Evolutionary conservation across 2,329 filamentous ascomycete species (phyloP).

Genomic region (Thelonectria olida): DNA sequence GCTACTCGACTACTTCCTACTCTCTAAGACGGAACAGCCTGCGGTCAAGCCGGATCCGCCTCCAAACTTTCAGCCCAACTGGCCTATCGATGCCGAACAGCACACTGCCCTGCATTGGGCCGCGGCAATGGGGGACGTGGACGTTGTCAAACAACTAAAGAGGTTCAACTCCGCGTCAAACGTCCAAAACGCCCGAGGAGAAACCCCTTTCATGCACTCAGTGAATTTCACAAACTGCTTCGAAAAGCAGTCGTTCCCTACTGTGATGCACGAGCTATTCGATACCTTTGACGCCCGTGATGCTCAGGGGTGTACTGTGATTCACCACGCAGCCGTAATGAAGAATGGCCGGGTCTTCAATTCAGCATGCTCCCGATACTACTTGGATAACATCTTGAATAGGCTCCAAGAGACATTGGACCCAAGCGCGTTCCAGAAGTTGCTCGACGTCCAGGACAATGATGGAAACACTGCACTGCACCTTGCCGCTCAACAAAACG

Average conservation of each 20-base stretch:
- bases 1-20: conserved; percentile 94
- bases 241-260: conserved; percentile 90
- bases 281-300: conserved; percentile 84
- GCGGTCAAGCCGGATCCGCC: conserved; percentile 81
- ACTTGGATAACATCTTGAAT: conserved; percentile 90
- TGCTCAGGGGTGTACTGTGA: conserved; percentile 83
- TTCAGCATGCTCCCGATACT: conserved; percentile 90
- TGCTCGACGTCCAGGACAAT: conserved; percentile 84
- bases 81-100: conserved; percentile 90
- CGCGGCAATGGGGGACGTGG: conserved; percentile 94
- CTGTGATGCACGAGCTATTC: conserved; percentile 83
- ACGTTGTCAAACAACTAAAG: conserved; percentile 88
- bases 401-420: conserved; percentile 83
- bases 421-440: conserved; percentile 76
- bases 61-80: conserved; percentile 85
- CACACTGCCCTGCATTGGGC: conserved; percentile 98
- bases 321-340: conserved; percentile 92
- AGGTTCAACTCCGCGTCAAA: conserved; percentile 79
- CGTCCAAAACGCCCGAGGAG: conserved; percentile 75
- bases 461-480: conserved; percentile 89
- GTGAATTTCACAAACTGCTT: conserved; percentile 98
- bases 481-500: conserved; percentile 80
- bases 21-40: conserved; percentile 80
- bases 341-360: conserved; percentile 84
- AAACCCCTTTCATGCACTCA: conserved; percentile 93